Percentiles rank a stretch among this genome's conserved stretches.
Conservation (phyloP, 2,329 filamentous ascomycete genomes). For the Zasmidium citrigriseum region DNA sequence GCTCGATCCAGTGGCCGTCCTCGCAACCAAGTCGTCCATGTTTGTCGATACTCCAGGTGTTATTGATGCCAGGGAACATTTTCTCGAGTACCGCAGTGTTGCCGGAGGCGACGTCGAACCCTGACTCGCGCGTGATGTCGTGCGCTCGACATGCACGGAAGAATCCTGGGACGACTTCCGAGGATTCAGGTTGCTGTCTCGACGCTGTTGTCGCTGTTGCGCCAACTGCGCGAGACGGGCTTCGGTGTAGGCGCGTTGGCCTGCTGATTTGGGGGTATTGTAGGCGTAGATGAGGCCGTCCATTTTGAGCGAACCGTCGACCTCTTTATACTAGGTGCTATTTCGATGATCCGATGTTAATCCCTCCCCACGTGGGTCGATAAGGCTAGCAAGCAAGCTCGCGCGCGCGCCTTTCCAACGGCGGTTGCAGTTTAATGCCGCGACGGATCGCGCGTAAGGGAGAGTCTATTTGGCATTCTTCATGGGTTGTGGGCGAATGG, state of each 20-base stretch:
- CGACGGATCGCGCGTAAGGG: not conserved
- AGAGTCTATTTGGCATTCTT: not conserved
- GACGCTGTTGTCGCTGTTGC: conserved; percentile 10
- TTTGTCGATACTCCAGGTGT: not conserved
- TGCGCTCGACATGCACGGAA: not conserved
- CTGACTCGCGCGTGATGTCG: conserved; percentile 1
- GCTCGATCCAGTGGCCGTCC: not conserved
- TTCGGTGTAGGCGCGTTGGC: conserved; percentile 19
- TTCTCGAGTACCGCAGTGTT: conserved; percentile 7
- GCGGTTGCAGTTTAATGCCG: not conserved
- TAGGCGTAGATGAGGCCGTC: conserved; percentile 14
- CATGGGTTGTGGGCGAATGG: not conserved
- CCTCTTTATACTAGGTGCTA: not conserved
- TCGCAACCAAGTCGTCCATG: conserved; percentile 11
- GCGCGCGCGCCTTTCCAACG: not conserved
- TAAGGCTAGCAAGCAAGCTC: not conserved
- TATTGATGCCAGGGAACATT: not conserved
- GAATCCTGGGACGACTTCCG: not conserved
- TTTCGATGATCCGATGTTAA: not conserved
- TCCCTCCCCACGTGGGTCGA: conserved; percentile 2
- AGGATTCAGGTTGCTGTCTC: not conserved
- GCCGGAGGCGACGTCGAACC: conserved; percentile 3
- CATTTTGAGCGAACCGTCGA: not conserved
- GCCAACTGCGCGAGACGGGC: conserved; percentile 17
- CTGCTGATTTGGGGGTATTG: conserved; percentile 22